Conservation (phyloP, 1,284 basidiomycete genomes). For the Ganoderma leucocontextum region DNA sequence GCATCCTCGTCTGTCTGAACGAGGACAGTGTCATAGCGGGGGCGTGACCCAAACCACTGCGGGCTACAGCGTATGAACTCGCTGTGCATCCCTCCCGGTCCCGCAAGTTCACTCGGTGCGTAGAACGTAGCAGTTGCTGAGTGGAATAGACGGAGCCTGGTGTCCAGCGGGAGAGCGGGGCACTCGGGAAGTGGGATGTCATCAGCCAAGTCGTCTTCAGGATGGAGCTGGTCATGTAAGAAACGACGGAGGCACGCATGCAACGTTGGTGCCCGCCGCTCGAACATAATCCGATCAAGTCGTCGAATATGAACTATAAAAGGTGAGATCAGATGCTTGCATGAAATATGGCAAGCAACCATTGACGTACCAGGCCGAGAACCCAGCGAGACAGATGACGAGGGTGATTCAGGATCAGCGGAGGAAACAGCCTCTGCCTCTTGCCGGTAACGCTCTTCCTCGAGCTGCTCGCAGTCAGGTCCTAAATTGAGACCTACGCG, state of each 20-base stretch:
- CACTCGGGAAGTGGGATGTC: conserved; percentile 2
- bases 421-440: not conserved
- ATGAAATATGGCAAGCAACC: not conserved
- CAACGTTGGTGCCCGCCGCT: not conserved
- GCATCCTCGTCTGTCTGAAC: conserved; percentile 9
- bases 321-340: no score
- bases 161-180: conserved; percentile 5
- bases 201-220: not conserved
- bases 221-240: conserved; percentile 7
- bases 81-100: conserved; percentile 36
- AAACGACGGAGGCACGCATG: conserved; percentile 5
- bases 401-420: not conserved
- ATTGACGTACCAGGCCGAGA: not conserved
- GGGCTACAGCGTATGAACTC: conserved; percentile 33
- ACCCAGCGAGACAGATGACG: not conserved
- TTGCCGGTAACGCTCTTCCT: not conserved
- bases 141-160: conserved; percentile 9
- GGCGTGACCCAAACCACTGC: conserved; percentile 22
- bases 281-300: not conserved
- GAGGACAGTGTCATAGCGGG: conserved; percentile 27
- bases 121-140: conserved; percentile 32
- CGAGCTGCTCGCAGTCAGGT: conserved; percentile 11
- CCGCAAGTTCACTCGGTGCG: conserved; percentile 40
- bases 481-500: not conserved
- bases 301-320: not conserved